Percentiles rank a stretch among this genome's conserved stretches.
These are phyloP conservation scores for Balansia obtecta DNA, from an alignment of 2,329 filamentous ascomycete genomes.

Conservation along the genomic window DNA sequence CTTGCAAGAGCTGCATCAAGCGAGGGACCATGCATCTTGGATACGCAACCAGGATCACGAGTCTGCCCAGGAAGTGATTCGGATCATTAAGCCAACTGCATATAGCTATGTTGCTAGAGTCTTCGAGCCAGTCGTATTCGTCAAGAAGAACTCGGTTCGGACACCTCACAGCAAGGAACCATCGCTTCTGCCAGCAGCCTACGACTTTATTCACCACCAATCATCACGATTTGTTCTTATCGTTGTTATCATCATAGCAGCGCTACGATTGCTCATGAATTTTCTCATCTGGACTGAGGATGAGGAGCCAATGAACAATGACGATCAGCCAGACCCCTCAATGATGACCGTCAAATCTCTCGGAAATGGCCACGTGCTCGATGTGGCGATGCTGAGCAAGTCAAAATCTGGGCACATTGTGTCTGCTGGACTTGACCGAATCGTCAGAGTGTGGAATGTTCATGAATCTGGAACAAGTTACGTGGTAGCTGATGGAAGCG, in stretches of 20 bases:
- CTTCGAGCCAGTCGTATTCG: conserved; percentile 63
- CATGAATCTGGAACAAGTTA: conserved; percentile 31
- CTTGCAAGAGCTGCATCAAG: conserved; percentile 56
- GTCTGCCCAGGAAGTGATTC: conserved; percentile 63
- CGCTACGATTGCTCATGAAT: conserved; percentile 59
- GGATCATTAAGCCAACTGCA: conserved; percentile 58
- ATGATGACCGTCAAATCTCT: conserved; percentile 49
- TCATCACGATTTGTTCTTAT: conserved; percentile 47
- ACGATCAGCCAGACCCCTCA: conserved; percentile 31
- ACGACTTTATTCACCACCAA: conserved; percentile 56
- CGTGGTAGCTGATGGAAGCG: conserved; percentile 26
- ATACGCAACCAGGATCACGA: conserved; percentile 66
- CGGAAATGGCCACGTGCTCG: conserved; percentile 51
- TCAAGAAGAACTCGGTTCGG: conserved; percentile 55
- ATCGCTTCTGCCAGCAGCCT: conserved; percentile 27
- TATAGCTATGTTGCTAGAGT: conserved; percentile 63
- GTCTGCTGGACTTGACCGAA: conserved; percentile 58
- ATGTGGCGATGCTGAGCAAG: conserved; percentile 52
- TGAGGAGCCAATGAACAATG: conserved; percentile 31
- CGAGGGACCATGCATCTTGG: conserved; percentile 66
- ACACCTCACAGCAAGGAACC: conserved; percentile 35
- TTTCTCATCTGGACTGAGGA: conserved; percentile 59
- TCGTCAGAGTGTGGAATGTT: conserved; percentile 54
- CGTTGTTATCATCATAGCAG: conserved; percentile 49
- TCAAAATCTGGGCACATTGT: conserved; percentile 53